These are phyloP conservation scores for Neocallimastix lanati DNA, from an alignment of 192 early-diverging fungal genomes.

Conservation along the genomic window DNA sequence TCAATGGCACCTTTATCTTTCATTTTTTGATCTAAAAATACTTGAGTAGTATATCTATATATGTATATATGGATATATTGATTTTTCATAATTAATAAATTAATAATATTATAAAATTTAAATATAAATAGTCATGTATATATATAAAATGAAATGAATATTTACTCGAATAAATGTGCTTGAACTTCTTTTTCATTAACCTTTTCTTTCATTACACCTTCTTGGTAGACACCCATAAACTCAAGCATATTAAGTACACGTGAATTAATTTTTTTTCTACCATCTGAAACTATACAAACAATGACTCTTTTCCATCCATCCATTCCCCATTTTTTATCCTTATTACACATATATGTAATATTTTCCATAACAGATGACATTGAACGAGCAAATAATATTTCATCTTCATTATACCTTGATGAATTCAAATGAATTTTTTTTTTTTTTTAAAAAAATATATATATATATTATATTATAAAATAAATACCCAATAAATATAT, in stretches of 20 bases:
- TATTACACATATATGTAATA: conserved; percentile 62
- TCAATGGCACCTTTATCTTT: conserved; percentile 38
- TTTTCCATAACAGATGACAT: conserved; percentile 79
- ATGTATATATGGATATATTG: no score
- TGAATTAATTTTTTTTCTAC: conserved; percentile 62
- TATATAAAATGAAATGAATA: neutral
- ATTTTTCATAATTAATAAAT: no score
- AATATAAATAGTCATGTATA: no score
- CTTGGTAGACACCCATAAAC: conserved; percentile 3
- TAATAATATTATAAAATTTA: no score
- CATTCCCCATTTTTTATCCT: neutral
- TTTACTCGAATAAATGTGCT: neutral
- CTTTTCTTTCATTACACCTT: conserved; percentile 6
- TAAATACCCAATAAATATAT: no score
- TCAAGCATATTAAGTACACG: conserved; percentile 37
- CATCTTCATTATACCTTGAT: conserved; percentile 51
- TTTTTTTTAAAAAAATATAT: no score
- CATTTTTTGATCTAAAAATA: conserved; percentile 26
- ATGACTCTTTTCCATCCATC: conserved; percentile 80
- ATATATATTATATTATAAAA: no score
- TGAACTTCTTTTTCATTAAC: neutral
- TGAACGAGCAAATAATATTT: conserved; percentile 72
- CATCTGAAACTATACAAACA: conserved; percentile 85
- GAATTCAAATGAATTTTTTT: neutral
- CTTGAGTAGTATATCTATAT: conserved; percentile 30